A percentile compares a stretch with the other conserved stretches of the same genome.
Evolutionary conservation across 495 filamentous ascomycete genomes (phyloP).

Genomic region (Thermothielavioides terrestris): DNA sequence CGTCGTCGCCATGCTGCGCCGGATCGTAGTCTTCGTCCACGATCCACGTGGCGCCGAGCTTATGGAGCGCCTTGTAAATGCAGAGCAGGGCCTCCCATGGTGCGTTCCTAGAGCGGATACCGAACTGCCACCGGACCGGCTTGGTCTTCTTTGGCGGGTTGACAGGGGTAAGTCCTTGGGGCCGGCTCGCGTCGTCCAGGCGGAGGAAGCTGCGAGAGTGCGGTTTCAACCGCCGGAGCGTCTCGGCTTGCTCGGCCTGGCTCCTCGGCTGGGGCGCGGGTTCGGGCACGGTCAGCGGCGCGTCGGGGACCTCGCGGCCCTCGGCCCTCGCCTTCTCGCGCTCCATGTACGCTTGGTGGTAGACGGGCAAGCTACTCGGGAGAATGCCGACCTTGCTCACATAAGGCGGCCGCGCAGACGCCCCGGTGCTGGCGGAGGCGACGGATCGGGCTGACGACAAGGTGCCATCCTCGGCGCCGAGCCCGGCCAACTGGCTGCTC

Average conservation of each 20-base stretch:
- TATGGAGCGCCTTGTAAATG: conserved; percentile 80
- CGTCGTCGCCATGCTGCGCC: conserved; percentile 24
- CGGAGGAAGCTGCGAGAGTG: conserved; percentile 56
- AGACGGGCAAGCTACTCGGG: conserved; percentile 79
- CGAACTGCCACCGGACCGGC: conserved; percentile 91
- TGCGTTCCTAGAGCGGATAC: conserved; percentile 86
- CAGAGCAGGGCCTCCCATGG: conserved; percentile 89
- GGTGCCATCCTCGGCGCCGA: conserved; percentile 14
- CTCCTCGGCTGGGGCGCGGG: conserved; percentile 47
- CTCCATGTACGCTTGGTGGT: conserved; percentile 84
- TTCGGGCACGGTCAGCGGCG: conserved; percentile 36
- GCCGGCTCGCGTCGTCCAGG: conserved; percentile 53
- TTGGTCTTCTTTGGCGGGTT: conserved; percentile 55
- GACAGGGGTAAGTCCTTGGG: conserved; percentile 53
- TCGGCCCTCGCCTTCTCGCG: conserved; percentile 45
- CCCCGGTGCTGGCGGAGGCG: conserved; percentile 35
- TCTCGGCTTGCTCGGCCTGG: conserved; percentile 66
- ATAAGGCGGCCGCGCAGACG: conserved; percentile 41
- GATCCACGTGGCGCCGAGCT: conserved; percentile 82
- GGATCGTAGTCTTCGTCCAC: conserved; percentile 47
- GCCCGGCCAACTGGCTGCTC: conserved; percentile 48
- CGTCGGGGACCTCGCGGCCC: conserved; percentile 28
- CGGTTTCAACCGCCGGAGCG: conserved; percentile 66
- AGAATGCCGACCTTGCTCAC: conserved; percentile 81
- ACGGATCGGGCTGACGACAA: conserved; percentile 37